A percentile compares a stretch with the other conserved stretches of the same genome.
Evolutionary conservation across 2,329 filamentous ascomycete species (phyloP).

Genomic region (Xylariaceae sp.): DNA sequence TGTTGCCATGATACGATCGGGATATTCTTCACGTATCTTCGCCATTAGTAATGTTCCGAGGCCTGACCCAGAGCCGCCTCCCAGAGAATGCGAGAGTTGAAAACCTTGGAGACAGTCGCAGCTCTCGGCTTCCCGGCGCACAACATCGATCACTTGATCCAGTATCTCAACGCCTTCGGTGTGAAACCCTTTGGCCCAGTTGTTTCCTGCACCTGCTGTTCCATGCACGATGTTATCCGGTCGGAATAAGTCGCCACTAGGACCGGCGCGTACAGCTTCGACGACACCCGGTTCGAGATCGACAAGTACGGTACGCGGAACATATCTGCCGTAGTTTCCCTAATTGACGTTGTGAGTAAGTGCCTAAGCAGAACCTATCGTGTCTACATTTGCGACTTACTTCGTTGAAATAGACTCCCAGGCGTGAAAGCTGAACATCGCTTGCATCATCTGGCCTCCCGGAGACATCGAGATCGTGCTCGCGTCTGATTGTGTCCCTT

Average conservation of each 20-base stretch:
- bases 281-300: constrained; percentile 99
- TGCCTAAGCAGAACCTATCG: background rate
- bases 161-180: constrained; percentile 99
- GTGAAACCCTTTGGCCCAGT: constrained; percentile 99
- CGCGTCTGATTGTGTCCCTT: constrained; percentile 79
- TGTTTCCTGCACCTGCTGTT: constrained; percentile 99
- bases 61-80: constrained; percentile 99
- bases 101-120: constrained; percentile 99
- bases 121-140: constrained; percentile 96
- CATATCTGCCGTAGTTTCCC: constrained; percentile 98
- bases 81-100: constrained; percentile 99
- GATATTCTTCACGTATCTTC: constrained; percentile 99
- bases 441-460: constrained; percentile 76
- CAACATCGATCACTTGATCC: constrained; percentile 96
- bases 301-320: constrained; percentile 97
- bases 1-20: constrained; percentile 99
- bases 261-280: constrained; percentile 97
- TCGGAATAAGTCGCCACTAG: constrained; percentile 98
- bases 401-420: constrained; percentile 99
- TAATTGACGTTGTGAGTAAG: constrained; percentile 36
- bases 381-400: constrained; percentile 33
- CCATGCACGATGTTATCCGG: constrained; percentile 99
- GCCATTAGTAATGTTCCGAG: constrained; percentile 99
- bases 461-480: constrained; percentile 96
- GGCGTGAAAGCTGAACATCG: constrained; percentile 98